These are phyloP conservation scores for Boechera retrofracta DNA, from an alignment of 345 rosid species.

Conservation along the genomic window DNA sequence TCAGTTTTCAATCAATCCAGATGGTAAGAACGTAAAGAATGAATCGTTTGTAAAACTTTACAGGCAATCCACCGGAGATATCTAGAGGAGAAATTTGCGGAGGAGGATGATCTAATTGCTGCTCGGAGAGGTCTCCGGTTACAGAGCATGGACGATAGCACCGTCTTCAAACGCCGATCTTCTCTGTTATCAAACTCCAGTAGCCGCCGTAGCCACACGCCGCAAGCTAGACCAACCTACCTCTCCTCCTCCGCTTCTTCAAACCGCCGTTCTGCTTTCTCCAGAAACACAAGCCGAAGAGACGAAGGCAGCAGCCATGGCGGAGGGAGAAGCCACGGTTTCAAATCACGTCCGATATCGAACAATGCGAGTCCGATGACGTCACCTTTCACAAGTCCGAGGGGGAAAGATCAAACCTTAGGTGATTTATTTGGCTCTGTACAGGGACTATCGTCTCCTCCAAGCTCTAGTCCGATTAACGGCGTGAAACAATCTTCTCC, in stretches of 20 bases:
- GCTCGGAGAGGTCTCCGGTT: slow-evolving; percentile 44
- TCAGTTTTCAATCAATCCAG: not conserved
- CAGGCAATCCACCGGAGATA: slow-evolving; percentile 37
- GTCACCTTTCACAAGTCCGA: slow-evolving; percentile 44
- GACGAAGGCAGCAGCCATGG: slow-evolving; percentile 43
- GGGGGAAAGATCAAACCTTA: slow-evolving; percentile 39
- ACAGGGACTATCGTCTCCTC: slow-evolving; percentile 33
- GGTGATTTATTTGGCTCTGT: slow-evolving; percentile 33
- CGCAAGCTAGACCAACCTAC: slow-evolving; percentile 52
- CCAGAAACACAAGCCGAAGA: slow-evolving; percentile 45
- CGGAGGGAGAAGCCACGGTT: slow-evolving; percentile 32
- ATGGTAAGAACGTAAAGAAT: not conserved
- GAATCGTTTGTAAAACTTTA: not conserved
- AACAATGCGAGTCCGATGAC: slow-evolving; percentile 35
- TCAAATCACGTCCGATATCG: slow-evolving; percentile 42
- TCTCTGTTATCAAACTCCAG: slow-evolving; percentile 44
- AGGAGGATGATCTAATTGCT: slow-evolving; percentile 43
- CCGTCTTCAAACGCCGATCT: slow-evolving; percentile 47
- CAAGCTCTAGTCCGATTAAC: slow-evolving; percentile 28
- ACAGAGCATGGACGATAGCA: slow-evolving; percentile 54
- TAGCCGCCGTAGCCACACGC: slow-evolving; percentile 57
- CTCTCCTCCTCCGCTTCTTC: slow-evolving; percentile 46
- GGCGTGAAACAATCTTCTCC: slow-evolving; percentile 27
- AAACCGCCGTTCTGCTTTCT: slow-evolving; percentile 31
- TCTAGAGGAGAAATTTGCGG: slow-evolving; percentile 41